These are phyloP conservation scores for Cladophialophora carrionii DNA, from an alignment of 2,329 filamentous ascomycete genomes.

Conservation along the genomic window DNA sequence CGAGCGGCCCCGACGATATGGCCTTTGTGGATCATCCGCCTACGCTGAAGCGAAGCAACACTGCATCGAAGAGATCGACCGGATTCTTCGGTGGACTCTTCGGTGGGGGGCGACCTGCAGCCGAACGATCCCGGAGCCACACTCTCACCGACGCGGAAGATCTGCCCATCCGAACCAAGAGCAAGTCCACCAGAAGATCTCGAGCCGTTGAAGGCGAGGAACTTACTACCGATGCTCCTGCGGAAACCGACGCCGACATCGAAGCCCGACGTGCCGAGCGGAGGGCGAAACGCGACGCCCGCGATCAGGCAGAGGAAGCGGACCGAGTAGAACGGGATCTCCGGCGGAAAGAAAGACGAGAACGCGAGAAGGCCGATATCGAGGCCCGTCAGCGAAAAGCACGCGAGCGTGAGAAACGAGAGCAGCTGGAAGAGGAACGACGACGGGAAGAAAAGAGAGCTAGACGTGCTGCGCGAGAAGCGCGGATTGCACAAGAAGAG, in stretches of 20 bases:
- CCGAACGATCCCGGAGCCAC: conserved; percentile 37
- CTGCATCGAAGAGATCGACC: conserved; percentile 62
- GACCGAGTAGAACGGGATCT: conserved; percentile 43
- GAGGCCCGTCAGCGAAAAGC: conserved; percentile 50
- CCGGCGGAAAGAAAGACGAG: conserved; percentile 48
- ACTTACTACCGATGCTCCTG: conserved; percentile 51
- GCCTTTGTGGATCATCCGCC: conserved; percentile 57
- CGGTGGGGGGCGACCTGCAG: conserved; percentile 56
- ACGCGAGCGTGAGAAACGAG: conserved; percentile 54
- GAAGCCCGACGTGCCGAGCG: conserved; percentile 67
- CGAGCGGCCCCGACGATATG: conserved; percentile 56
- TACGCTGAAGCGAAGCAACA: conserved; percentile 63
- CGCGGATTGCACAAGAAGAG: conserved; percentile 42
- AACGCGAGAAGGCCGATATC: conserved; percentile 61
- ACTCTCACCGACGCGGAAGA: conserved; percentile 38
- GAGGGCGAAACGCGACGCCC: conserved; percentile 56
- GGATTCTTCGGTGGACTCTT: conserved; percentile 66
- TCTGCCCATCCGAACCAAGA: conserved; percentile 39
- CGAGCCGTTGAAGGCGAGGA: conserved; percentile 57
- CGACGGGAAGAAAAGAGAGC: conserved; percentile 63
- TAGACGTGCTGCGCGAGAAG: conserved; percentile 49
- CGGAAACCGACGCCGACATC: conserved; percentile 59
- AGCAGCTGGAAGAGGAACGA: conserved; percentile 61
- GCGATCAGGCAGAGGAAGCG: conserved; percentile 47
- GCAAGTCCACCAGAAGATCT: conserved; percentile 46